Conservation (phyloP, 768 basidiomycete species). For the Podaxis sp. region DNA sequence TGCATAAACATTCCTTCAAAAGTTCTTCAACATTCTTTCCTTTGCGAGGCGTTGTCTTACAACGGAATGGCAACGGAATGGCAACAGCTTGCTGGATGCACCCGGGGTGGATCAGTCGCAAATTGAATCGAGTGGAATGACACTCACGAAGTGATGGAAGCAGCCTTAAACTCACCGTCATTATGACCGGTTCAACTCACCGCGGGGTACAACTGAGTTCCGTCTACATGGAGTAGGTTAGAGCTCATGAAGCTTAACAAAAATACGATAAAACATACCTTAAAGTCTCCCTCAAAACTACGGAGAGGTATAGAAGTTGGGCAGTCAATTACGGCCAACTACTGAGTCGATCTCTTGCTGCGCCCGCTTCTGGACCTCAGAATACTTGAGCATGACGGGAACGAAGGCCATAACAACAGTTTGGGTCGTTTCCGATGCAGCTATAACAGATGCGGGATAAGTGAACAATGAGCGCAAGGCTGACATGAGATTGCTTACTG, state of each 20-base stretch:
- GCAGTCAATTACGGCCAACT: conserved; percentile 16
- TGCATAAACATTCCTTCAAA: neutral
- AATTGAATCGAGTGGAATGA: neutral
- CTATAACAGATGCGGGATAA: neutral
- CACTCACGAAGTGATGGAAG: neutral
- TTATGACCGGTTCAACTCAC: conserved; percentile 16
- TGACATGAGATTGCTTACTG: neutral
- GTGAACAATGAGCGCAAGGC: too few relatives aligned
- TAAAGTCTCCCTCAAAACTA: conserved; percentile 19
- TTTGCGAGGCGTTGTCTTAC: neutral
- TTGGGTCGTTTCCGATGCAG: conserved; percentile 5
- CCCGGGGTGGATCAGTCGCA: neutral
- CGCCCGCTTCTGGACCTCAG: conserved; percentile 21
- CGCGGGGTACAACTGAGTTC: conserved; percentile 19
- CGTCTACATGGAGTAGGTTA: neutral
- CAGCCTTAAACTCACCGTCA: neutral
- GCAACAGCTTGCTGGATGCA: neutral
- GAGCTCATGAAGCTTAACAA: too few relatives aligned
- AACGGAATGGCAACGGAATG: neutral
- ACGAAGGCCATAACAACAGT: conserved; percentile 17
- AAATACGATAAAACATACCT: conserved; percentile 21
- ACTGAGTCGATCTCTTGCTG: conserved; percentile 25
- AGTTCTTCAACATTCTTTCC: neutral
- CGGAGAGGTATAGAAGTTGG: conserved; percentile 20
- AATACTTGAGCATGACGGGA: conserved; percentile 20